phyloP scores from a whole-genome alignment of 2,329 filamentous ascomycete genomes.

The Geosmithia flava region DNA sequence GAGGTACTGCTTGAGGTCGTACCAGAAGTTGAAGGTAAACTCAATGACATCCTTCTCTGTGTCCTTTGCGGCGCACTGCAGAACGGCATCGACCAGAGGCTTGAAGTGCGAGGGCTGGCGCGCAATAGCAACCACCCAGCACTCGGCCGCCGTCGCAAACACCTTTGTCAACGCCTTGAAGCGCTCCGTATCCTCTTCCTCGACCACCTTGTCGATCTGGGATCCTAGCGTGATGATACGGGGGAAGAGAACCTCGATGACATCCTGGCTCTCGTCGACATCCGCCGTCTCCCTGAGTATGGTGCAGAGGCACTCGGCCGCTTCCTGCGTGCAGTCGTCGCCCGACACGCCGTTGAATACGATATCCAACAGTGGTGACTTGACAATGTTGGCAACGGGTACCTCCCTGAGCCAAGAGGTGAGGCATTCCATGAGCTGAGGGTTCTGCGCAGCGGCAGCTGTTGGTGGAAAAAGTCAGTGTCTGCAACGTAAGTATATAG shows the following conservation, averaged over 20 bases:
- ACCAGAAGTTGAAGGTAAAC: slow-evolving; percentile 96
- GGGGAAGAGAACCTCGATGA: slow-evolving; percentile 75
- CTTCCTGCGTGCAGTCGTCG: slow-evolving; percentile 71
- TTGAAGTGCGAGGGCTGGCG: slow-evolving; percentile 73
- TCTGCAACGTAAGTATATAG: not conserved
- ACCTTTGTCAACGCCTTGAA: slow-evolving; percentile 84
- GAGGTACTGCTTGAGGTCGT: slow-evolving; percentile 93
- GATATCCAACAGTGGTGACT: slow-evolving; percentile 71
- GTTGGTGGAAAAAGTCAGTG: slow-evolving; percentile 7
- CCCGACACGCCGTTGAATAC: slow-evolving; percentile 66
- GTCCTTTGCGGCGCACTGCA: slow-evolving; percentile 85
- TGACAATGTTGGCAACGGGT: slow-evolving; percentile 68
- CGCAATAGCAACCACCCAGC: slow-evolving; percentile 88
- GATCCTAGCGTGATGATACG: slow-evolving; percentile 64
- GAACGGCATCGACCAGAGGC: slow-evolving; percentile 72
- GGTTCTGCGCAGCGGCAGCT: slow-evolving; percentile 73
- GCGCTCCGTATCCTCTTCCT: slow-evolving; percentile 71
- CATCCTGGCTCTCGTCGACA: slow-evolving; percentile 76
- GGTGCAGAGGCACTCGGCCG: slow-evolving; percentile 83
- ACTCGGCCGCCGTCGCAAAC: slow-evolving; percentile 84
- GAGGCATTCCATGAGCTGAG: slow-evolving; percentile 86
- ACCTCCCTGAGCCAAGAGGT: slow-evolving; percentile 96
- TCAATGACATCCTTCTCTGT: slow-evolving; percentile 84
- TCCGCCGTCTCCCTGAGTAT: slow-evolving; percentile 88
- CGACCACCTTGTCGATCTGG: slow-evolving; percentile 61